phyloP scores from a whole-genome alignment of 208 protist genomes.

The Zelonia costaricensis region DNA sequence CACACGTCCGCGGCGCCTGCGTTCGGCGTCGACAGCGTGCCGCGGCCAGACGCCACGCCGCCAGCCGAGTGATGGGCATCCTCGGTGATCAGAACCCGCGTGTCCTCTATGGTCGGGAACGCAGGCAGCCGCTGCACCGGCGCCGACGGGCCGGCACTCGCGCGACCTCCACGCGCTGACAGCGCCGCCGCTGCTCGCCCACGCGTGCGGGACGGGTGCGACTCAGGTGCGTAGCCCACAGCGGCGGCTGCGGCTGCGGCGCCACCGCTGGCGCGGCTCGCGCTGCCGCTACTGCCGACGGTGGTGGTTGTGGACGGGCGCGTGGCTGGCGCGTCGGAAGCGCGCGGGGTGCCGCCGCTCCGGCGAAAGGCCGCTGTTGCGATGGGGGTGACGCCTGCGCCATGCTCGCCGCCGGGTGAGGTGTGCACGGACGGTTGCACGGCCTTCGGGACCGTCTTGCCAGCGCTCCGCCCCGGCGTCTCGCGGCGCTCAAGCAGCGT shows the following conservation, averaged over 20 bases:
- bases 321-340: slow-evolving; percentile 4
- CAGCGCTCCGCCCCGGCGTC: neutral
- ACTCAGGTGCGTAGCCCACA: no score
- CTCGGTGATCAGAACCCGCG: neutral
- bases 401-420: neutral
- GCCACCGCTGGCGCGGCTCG: slow-evolving; percentile 2
- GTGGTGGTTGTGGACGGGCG: slow-evolving; percentile 10
- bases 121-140: no score
- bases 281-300: neutral
- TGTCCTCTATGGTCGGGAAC: slow-evolving; percentile 3
- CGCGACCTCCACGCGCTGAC: no score
- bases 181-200: no score
- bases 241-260: slow-evolving; percentile 15
- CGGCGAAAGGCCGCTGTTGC: slow-evolving; percentile 9
- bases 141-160: no score
- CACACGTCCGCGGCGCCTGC: slow-evolving; percentile 1
- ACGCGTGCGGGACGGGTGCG: no score
- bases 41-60: neutral
- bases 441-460: neutral
- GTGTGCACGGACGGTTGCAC: no score
- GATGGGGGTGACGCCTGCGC: slow-evolving; percentile 5
- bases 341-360: slow-evolving; percentile 29
- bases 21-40: neutral
- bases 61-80: neutral
- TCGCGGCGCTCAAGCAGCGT: neutral